A percentile compares a stretch with the other conserved stretches of the same genome.
Evolutionary conservation across 163 green algal species (phyloP).

Genomic region (Scenedesmus sp.): DNA sequence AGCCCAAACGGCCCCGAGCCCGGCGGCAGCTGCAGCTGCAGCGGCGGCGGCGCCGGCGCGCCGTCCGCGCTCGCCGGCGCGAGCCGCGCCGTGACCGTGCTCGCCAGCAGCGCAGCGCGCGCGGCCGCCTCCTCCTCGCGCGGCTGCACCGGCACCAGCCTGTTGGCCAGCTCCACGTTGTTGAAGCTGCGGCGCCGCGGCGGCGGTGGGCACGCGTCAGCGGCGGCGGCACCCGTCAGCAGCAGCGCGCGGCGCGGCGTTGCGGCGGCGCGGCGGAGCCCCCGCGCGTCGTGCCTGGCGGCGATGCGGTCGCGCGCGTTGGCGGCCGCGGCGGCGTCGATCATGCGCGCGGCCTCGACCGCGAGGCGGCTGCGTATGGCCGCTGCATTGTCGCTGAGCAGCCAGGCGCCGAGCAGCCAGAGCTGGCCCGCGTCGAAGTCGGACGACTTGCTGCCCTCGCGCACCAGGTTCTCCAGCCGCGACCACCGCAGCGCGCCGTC

Average conservation of each 20-base stretch:
- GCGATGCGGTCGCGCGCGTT: constrained; percentile 49
- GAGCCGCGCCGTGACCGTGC: constrained; percentile 30
- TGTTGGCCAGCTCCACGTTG: constrained; percentile 52
- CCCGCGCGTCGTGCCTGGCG: constrained; percentile 8
- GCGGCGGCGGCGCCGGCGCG: background rate
- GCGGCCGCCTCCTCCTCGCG: constrained; percentile 60
- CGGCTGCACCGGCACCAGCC: constrained; percentile 72
- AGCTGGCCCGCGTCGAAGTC: constrained; percentile 84
- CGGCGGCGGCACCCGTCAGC: background rate
- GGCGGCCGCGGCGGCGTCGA: constrained; percentile 67
- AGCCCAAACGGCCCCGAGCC: constrained; percentile 66
- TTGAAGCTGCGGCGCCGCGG: constrained; percentile 48
- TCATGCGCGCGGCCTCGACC: constrained; percentile 66
- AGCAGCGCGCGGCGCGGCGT: background rate
- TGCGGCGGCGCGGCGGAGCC: background rate
- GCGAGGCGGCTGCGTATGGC: constrained; percentile 49
- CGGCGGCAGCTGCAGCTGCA: constrained; percentile 39
- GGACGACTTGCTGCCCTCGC: constrained; percentile 81
- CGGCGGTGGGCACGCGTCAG: background rate
- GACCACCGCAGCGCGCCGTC: constrained; percentile 82
- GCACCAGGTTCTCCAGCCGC: constrained; percentile 91
- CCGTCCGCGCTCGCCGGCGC: background rate
- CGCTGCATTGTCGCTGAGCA: constrained; percentile 60
- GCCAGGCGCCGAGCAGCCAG: constrained; percentile 88
- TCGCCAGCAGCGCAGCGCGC: constrained; percentile 60